Conservation (phyloP, 208 protist species). For the Acanthamoeba healyi region DNA sequence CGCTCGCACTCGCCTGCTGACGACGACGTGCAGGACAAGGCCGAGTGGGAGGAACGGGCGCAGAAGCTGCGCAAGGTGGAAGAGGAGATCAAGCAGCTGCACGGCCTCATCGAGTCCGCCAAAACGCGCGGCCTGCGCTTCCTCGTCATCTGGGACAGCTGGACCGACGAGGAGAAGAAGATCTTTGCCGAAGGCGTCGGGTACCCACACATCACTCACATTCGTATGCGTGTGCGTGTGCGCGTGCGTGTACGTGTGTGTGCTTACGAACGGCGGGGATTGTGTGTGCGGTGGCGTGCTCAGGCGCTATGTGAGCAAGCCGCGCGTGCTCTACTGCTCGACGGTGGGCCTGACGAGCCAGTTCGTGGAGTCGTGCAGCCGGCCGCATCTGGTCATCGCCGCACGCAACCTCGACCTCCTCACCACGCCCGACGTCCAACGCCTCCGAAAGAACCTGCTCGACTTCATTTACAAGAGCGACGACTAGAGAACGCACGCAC, state of each 20-base stretch:
- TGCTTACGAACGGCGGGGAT: not conserved
- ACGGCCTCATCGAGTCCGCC: not conserved
- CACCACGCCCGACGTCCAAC: not conserved
- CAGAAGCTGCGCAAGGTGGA: not conserved
- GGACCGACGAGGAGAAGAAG: conserved; percentile 42
- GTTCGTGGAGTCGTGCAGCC: conserved; percentile 43
- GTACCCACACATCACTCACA: not conserved
- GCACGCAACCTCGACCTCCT: not conserved
- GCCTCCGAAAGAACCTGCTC: not conserved
- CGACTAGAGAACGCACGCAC: not conserved
- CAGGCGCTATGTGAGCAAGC: conserved; percentile 8
- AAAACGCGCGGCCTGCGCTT: conserved; percentile 24
- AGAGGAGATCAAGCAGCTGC: conserved; percentile 5
- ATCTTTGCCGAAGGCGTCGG: conserved; percentile 52
- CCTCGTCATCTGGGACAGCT: conserved; percentile 6
- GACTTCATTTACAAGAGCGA: not conserved
- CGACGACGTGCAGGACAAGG: conserved; percentile 31
- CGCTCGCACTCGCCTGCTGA: not conserved
- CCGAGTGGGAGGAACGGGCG: conserved; percentile 18
- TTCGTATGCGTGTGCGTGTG: not conserved
- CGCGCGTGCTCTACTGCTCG: conserved; percentile 34
- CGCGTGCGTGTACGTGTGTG: not conserved
- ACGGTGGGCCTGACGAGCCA: conserved; percentile 20
- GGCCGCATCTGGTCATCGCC: not conserved
- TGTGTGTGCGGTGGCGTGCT: not conserved